Evolutionary conservation across 2,329 filamentous ascomycete genomes (phyloP), one percentile per base, ranked within the genome.

Genomic region (Byssothecium circinans): DNA sequence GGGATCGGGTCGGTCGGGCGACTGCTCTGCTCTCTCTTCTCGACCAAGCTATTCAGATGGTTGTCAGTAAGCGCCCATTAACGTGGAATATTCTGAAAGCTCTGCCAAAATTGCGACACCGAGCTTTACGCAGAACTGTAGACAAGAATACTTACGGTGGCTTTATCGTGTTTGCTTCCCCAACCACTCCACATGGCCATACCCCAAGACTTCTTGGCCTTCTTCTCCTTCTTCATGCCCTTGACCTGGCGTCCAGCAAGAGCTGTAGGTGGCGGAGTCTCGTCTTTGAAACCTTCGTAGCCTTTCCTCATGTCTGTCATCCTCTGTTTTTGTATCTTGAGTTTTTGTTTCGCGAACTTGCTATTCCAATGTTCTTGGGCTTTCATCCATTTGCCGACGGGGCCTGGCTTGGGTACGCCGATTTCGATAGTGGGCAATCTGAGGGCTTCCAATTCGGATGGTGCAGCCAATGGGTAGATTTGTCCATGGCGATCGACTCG

Each of bases 101-200:
- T n/a, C n/a, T n/a, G n/a, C n/a, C n/a, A n/a, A n/a, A n/a, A n/a
- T n/a, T n/a, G n/a, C n/a, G n/a, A n/a, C n/a, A n/a, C 29, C 12
- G 3, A 10, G 10, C 23, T 32, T 2, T 22, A n/a, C 30, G 18
- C 11, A 14, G 11, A 11, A 7, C 37, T 11, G 8, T 12, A 22
- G n/a, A n/a, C 25, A 29, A 18, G 30, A 29, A 34, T 8, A 54
- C 64, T 47, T 60, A 95, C 78, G 0, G 87, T 88, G 52, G 79
- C 79, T 68, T 92, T 82, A 65, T 97, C 94, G 64, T 96, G 90
- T 66, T 88, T 95, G 37, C 87, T 91, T 12, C 89, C 91, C 88
- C 91, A 95, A 1, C 86, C 77, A 41, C 85, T 88, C 92, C 92
- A 97, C 55, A 96, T 74, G 2, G 85, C 83, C 68, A 96, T 76